Conservation (phyloP, 163 green algal species). For the Scenedesmus sp. region DNA sequence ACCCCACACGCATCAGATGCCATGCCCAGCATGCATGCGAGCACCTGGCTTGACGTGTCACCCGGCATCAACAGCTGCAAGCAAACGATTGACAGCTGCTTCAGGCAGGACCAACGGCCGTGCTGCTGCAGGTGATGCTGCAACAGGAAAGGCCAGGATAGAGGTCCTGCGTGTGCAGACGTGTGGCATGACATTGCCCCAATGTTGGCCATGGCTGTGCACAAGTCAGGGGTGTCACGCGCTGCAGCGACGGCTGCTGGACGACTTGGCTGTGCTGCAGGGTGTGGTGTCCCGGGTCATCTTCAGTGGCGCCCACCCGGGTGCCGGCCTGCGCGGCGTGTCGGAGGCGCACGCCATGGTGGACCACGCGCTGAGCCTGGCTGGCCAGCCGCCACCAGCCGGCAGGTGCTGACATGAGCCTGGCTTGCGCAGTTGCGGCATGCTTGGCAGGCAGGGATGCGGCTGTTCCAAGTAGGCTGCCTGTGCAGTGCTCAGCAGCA, state of each 20-base stretch:
- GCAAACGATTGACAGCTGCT: not conserved
- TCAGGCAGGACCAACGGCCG: too few relatives aligned
- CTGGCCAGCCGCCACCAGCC: not conserved
- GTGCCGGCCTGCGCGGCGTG: conserved; percentile 32
- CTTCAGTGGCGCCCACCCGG: conserved; percentile 59
- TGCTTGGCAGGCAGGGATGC: not conserved
- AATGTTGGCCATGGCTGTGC: not conserved
- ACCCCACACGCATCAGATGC: not conserved
- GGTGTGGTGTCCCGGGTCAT: conserved; percentile 34
- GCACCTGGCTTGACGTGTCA: not conserved
- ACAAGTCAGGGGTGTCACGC: too few relatives aligned
- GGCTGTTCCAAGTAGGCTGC: too few relatives aligned
- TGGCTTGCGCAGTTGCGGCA: not conserved
- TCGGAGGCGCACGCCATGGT: conserved; percentile 62
- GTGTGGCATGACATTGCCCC: not conserved
- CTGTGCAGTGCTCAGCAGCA: not conserved
- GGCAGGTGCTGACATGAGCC: conserved; percentile 5
- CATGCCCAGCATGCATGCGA: not conserved
- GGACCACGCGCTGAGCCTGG: conserved; percentile 26
- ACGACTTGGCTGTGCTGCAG: not conserved
- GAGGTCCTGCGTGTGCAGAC: not conserved
- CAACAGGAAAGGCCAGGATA: not conserved
- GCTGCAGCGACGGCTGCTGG: not conserved
- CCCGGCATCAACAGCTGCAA: not conserved
- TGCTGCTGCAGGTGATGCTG: not conserved